phyloP scores from a whole-genome alignment of 2,329 filamentous ascomycete species.

The Catunica adiposa region DNA sequence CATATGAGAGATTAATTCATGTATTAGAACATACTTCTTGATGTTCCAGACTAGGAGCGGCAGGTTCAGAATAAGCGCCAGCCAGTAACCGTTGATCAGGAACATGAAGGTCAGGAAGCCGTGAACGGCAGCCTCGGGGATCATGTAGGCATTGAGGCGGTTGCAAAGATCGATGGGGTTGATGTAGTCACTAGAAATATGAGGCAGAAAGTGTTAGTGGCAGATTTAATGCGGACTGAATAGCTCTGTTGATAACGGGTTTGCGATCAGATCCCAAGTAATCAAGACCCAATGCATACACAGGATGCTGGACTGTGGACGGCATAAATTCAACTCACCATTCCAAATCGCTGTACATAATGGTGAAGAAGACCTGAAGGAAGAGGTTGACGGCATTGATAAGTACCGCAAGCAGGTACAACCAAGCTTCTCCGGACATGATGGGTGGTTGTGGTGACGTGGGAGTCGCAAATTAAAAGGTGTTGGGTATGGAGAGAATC shows the following conservation, averaged over 20 bases:
- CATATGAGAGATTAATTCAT: too few species aligned
- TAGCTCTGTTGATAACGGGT: not conserved
- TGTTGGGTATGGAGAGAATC: too few species aligned
- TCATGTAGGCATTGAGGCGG: slow-evolving; percentile 98
- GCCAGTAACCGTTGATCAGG: slow-evolving; percentile 97
- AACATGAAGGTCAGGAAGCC: slow-evolving; percentile 91
- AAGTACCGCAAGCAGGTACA: slow-evolving; percentile 92
- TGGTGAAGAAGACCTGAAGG: slow-evolving; percentile 99
- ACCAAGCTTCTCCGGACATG: slow-evolving; percentile 97
- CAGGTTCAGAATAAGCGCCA: slow-evolving; percentile 79
- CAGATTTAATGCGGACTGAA: not conserved
- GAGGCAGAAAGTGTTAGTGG: not conserved
- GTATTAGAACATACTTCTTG: slow-evolving; percentile 64
- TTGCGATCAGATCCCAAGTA: not conserved
- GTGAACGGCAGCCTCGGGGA: slow-evolving; percentile 95
- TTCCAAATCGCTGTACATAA: slow-evolving; percentile 99
- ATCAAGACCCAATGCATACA: not conserved
- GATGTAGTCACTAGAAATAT: slow-evolving; percentile 78
- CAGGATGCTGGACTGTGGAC: not conserved
- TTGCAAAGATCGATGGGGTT: slow-evolving; percentile 99
- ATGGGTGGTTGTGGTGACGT: slow-evolving; percentile 3
- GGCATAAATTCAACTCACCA: slow-evolving; percentile 47
- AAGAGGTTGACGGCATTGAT: slow-evolving; percentile 99
- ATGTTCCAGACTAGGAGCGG: slow-evolving; percentile 84
- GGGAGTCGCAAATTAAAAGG: too few species aligned